Conservation (phyloP, 2,329 filamentous ascomycete species). For the Xylaria hypoxylon region DNA sequence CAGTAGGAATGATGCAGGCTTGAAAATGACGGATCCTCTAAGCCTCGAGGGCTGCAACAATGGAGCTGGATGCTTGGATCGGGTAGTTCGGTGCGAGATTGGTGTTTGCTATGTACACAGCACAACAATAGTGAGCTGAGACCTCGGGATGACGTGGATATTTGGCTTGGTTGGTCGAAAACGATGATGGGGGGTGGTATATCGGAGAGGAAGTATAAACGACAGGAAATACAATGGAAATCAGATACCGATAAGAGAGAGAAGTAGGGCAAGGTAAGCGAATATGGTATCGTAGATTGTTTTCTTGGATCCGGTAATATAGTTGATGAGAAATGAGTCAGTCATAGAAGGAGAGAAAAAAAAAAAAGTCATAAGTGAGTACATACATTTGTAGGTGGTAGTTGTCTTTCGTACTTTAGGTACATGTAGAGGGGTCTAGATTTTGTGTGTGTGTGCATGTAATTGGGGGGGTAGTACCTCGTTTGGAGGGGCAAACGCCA, state of each 20-base stretch:
- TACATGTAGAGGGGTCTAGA: background rate
- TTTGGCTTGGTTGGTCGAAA: background rate
- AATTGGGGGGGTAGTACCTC: background rate
- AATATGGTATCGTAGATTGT: background rate
- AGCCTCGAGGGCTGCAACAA: background rate
- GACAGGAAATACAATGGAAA: background rate
- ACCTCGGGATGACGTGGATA: background rate
- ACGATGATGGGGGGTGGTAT: background rate
- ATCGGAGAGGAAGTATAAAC: constrained; percentile 5
- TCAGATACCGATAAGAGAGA: background rate
- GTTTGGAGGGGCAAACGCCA: constrained; percentile 13
- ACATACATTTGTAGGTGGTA: background rate
- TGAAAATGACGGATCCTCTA: constrained; percentile 1
- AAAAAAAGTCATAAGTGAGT: constrained; percentile 11
- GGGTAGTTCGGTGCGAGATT: background rate
- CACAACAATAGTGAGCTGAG: background rate
- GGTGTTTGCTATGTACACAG: constrained; percentile 20
- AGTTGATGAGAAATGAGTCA: constrained; percentile 16
- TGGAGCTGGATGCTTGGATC: background rate
- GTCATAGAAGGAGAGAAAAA: constrained; percentile 4
- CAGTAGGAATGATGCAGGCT: constrained; percentile 20
- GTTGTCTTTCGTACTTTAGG: background rate
- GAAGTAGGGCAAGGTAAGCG: background rate
- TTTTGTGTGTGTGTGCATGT: constrained; percentile 1
- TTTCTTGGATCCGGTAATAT: background rate